A percentile compares a stretch with the other conserved stretches of the same genome.
Evolutionary conservation across 164 flowering plant species (phyloP).

Genomic region (Echeveria elegans): DNA sequence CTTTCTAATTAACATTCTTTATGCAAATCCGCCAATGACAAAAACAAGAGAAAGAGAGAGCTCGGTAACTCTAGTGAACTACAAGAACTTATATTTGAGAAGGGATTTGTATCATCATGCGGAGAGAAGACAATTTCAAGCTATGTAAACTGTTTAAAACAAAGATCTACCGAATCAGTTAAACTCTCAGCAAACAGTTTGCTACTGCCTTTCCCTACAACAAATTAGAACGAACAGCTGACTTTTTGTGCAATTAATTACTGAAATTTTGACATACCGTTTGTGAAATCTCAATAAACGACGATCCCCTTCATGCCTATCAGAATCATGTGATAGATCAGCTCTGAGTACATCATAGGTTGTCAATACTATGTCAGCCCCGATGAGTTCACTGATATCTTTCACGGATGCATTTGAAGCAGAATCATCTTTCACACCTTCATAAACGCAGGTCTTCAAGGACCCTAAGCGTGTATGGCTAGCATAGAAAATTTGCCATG

Average conservation of each 20-base stretch:
- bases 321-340: conserved; percentile 84
- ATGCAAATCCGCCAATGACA: no score
- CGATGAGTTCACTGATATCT: conserved; percentile 51
- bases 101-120: background rate
- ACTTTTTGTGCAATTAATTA: background rate
- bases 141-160: background rate
- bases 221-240: background rate
- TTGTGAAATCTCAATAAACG: conserved; percentile 81
- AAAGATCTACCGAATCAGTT: background rate
- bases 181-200: background rate
- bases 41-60: background rate
- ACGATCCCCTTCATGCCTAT: conserved; percentile 88
- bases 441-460: conserved; percentile 59
- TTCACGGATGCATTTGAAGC: conserved; percentile 31
- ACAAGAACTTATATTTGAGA: background rate
- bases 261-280: conserved; percentile 36
- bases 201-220: background rate
- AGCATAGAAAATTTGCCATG: conserved; percentile 6
- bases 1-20: no score
- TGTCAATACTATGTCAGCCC: conserved; percentile 83
- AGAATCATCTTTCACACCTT: conserved; percentile 62
- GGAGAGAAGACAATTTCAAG: background rate
- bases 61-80: background rate
- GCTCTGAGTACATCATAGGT: conserved; percentile 93
- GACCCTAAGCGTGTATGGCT: conserved; percentile 85